Conservation (phyloP, 2,329 filamentous ascomycete genomes). For the Ophiostoma sp. region DNA sequence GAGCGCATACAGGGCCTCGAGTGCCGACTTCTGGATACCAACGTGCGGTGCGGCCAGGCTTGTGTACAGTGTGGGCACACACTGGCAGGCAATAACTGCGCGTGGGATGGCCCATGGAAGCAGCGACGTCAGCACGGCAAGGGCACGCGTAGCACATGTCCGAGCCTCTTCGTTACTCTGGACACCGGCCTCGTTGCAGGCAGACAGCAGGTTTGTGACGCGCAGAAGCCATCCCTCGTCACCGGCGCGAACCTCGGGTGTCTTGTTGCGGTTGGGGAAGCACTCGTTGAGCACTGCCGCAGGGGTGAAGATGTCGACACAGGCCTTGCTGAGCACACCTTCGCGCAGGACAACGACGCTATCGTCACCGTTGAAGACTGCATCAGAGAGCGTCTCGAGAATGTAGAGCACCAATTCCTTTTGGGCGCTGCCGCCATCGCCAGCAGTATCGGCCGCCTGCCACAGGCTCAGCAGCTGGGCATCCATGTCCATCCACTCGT, state of each 20-base stretch:
- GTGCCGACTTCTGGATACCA: slow-evolving; percentile 69
- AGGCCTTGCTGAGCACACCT: slow-evolving; percentile 76
- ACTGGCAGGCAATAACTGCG: slow-evolving; percentile 66
- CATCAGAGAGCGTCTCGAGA: slow-evolving; percentile 87
- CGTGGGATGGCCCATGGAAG: slow-evolving; percentile 85
- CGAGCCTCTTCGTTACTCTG: slow-evolving; percentile 62
- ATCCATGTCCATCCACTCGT: slow-evolving; percentile 95
- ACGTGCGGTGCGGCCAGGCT: slow-evolving; percentile 66
- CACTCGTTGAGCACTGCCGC: slow-evolving; percentile 66
- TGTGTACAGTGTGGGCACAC: slow-evolving; percentile 64
- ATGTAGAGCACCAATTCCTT: slow-evolving; percentile 86
- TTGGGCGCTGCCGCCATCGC: slow-evolving; percentile 50
- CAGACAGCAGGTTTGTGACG: slow-evolving; percentile 66
- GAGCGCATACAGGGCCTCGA: slow-evolving; percentile 78
- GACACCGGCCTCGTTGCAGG: slow-evolving; percentile 63
- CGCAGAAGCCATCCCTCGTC: slow-evolving; percentile 83
- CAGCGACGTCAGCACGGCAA: slow-evolving; percentile 71
- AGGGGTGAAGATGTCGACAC: slow-evolving; percentile 91
- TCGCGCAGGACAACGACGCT: slow-evolving; percentile 77
- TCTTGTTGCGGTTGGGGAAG: slow-evolving; percentile 66
- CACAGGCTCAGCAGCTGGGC: slow-evolving; percentile 73
- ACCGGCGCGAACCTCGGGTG: slow-evolving; percentile 66
- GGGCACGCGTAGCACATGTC: slow-evolving; percentile 66
- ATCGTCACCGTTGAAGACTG: slow-evolving; percentile 89
- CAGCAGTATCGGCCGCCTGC: slow-evolving; percentile 54